Evolutionary conservation across 2,329 filamentous ascomycete species (phyloP).

Genomic region (Calycina herbarum): DNA sequence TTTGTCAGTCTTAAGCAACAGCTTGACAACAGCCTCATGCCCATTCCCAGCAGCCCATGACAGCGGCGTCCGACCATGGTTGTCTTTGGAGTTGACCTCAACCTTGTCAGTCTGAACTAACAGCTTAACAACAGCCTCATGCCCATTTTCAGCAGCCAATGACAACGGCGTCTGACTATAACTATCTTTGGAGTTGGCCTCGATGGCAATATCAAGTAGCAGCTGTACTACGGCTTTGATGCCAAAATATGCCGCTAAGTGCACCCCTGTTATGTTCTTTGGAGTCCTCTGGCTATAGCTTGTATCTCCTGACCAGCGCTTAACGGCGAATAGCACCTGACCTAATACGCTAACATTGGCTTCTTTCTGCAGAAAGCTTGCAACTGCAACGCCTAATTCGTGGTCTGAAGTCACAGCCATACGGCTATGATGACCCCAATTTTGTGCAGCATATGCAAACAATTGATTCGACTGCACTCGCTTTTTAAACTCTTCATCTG

Average conservation of each 20-base stretch:
- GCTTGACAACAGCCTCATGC: no score
- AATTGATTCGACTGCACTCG: conserved; percentile 33
- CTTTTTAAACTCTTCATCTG: conserved; percentile 25
- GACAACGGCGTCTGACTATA: no score
- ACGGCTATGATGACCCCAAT: conserved; percentile 28
- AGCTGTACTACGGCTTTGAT: conserved; percentile 7
- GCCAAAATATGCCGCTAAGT: conserved; percentile 32
- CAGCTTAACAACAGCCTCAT: no score
- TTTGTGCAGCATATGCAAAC: conserved; percentile 19
- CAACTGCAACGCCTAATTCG: no score
- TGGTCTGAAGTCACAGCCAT: neutral
- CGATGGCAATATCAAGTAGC: no score
- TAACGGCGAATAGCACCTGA: conserved; percentile 16
- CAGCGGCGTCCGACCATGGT: no score
- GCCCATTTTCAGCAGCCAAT: no score
- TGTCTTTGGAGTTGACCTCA: no score
- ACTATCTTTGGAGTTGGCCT: no score
- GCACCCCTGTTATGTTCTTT: conserved; percentile 23
- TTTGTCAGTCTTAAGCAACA: no score
- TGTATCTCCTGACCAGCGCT: neutral
- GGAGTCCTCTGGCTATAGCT: conserved; percentile 17
- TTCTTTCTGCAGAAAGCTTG: conserved; percentile 27
- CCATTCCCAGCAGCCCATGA: no score
- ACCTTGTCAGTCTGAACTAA: no score
- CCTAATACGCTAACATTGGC: conserved; percentile 21